Percentiles rank a stretch among this genome's conserved stretches.
phyloP scores from a whole-genome alignment of 2,329 filamentous ascomycete genomes.

The Ascochyta koolunga region DNA sequence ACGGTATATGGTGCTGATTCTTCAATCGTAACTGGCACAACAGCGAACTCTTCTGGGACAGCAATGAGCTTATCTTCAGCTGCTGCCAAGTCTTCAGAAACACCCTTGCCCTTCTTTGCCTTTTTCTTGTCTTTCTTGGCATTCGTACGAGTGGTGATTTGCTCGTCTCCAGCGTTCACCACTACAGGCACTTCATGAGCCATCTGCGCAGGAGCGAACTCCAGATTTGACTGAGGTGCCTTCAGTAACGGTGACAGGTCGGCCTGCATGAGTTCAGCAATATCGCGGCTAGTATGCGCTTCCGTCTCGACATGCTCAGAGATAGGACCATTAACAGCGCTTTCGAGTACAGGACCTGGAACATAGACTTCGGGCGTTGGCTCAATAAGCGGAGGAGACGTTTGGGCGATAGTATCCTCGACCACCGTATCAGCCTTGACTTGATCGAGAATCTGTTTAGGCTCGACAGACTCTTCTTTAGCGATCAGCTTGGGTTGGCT shows the following conservation, averaged over 20 bases:
- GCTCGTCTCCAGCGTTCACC: conserved; percentile 2
- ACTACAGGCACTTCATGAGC: not conserved
- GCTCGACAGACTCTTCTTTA: not conserved
- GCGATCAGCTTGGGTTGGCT: not conserved
- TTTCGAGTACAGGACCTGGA: not conserved
- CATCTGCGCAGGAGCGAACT: not conserved
- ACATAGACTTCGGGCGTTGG: not conserved
- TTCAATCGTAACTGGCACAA: not conserved
- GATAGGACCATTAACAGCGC: not conserved
- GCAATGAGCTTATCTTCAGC: conserved; percentile 11
- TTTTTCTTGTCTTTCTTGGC: conserved; percentile 27
- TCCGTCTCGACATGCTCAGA: not conserved
- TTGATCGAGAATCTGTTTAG: not conserved
- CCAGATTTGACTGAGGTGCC: not conserved
- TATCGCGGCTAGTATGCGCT: not conserved
- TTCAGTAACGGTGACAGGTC: not conserved
- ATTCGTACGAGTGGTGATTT: not conserved
- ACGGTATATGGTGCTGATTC: not conserved
- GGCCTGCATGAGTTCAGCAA: not conserved
- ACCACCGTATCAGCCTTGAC: not conserved
- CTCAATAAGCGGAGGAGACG: conserved; percentile 4
- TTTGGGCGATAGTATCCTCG: not conserved
- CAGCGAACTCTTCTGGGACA: not conserved
- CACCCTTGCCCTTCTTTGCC: conserved; percentile 25
- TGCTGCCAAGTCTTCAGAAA: conserved; percentile 10